Evolutionary conservation across 257 asterid genomes (phyloP).

Genomic region (Schizonepeta tenuifolia): DNA sequence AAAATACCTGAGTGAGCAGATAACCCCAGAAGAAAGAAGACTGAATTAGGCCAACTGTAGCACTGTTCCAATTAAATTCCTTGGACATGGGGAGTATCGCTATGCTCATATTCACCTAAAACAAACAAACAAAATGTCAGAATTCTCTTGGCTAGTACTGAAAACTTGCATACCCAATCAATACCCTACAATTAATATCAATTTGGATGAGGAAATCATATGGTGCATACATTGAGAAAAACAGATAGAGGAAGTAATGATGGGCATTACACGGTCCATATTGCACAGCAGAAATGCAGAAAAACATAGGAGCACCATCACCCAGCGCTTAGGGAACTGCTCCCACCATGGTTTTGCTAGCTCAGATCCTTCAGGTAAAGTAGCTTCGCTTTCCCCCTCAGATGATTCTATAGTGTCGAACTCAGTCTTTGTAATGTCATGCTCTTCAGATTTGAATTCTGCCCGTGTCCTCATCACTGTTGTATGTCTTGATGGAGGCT

Average conservation of each 20-base stretch:
- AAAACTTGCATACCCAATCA: constrained; percentile 1
- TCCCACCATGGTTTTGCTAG: constrained; percentile 73
- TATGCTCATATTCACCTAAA: constrained; percentile 98
- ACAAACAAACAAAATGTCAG: constrained; percentile 25
- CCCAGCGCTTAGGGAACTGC: constrained; percentile 92
- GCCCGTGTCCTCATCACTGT: constrained; percentile 70
- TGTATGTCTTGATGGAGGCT: constrained; percentile 48
- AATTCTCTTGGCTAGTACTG: constrained; percentile 14
- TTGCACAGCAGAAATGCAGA: constrained; percentile 93
- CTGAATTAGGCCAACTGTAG: constrained; percentile 98
- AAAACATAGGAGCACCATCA: constrained; percentile 95
- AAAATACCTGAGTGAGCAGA: constrained; percentile 89
- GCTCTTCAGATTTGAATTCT: constrained; percentile 80
- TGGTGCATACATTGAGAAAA: constrained; percentile 12
- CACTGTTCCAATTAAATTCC: constrained; percentile 95
- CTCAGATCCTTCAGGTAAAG: no score
- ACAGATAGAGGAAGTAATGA: neutral
- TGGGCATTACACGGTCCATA: constrained; percentile 91
- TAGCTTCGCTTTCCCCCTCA: constrained; percentile 62
- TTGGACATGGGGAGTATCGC: constrained; percentile 99
- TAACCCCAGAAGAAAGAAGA: constrained; percentile 99
- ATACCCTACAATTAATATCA: neutral
- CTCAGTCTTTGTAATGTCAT: constrained; percentile 53
- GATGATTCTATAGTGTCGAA: constrained; percentile 56
- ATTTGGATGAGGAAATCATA: constrained; percentile 18